These are phyloP conservation scores for Leccinum boreale DNA, from an alignment of 768 basidiomycete genomes.

Conservation along the genomic window DNA sequence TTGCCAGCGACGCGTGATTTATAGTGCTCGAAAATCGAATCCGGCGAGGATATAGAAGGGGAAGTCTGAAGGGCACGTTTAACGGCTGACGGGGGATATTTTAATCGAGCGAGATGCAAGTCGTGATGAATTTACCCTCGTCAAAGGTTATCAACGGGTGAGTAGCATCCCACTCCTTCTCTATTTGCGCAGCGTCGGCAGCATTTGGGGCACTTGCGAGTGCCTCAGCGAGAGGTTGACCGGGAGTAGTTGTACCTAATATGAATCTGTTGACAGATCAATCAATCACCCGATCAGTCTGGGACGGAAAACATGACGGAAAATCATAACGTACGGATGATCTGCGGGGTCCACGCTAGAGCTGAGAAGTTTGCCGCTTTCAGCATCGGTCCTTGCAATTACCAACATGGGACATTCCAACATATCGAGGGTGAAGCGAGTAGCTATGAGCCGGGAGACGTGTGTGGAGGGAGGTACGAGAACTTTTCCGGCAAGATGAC, in stretches of 20 bases:
- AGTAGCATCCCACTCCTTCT: constrained; percentile 67
- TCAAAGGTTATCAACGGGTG: constrained; percentile 81
- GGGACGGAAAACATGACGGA: constrained; percentile 4
- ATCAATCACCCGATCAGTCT: constrained; percentile 5
- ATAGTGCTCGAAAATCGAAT: constrained; percentile 56
- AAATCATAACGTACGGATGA: constrained; percentile 47
- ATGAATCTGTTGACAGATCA: constrained; percentile 48
- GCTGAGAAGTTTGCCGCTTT: constrained; percentile 80
- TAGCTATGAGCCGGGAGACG: constrained; percentile 76
- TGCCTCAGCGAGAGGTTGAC: constrained; percentile 60
- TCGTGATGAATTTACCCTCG: constrained; percentile 56
- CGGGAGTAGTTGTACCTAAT: constrained; percentile 52
- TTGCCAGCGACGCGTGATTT: constrained; percentile 54
- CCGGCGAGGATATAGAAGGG: constrained; percentile 27
- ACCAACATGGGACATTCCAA: constrained; percentile 84
- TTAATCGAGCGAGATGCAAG: constrained; percentile 38
- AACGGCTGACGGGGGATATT: constrained; percentile 18
- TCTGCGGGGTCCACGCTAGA: constrained; percentile 81
- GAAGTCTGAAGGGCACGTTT: constrained; percentile 17
- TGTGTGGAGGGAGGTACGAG: constrained; percentile 89
- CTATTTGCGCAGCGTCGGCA: constrained; percentile 67
- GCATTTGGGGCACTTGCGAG: constrained; percentile 65
- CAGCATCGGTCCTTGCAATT: constrained; percentile 91
- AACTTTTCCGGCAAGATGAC: constrained; percentile 89
- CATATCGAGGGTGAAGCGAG: constrained; percentile 89